Evolutionary conservation across 2,329 filamentous ascomycete genomes (phyloP).

Genomic region (Aureobasidium zeae): DNA sequence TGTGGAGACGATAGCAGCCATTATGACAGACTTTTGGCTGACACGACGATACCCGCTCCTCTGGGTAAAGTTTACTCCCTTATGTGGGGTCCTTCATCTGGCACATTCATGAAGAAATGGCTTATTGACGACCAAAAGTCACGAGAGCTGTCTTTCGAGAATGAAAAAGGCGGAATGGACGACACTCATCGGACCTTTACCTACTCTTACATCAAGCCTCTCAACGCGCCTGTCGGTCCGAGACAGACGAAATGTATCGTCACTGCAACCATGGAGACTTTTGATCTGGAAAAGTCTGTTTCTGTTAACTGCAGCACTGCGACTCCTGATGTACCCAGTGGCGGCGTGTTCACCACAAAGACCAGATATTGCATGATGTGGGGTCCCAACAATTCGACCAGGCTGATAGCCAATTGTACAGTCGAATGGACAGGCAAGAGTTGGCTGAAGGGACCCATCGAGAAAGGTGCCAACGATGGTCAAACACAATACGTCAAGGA

Average conservation of each 20-base stretch:
- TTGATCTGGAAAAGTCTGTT: conserved; percentile 81
- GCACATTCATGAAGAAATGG: conserved; percentile 77
- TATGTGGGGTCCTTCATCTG: conserved; percentile 74
- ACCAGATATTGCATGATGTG: conserved; percentile 92
- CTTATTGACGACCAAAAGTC: conserved; percentile 82
- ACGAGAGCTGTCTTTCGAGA: conserved; percentile 72
- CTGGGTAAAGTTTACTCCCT: conserved; percentile 85
- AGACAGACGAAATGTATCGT: conserved; percentile 92
- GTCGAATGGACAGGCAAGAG: conserved; percentile 98
- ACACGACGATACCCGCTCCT: conserved; percentile 78
- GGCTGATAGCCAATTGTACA: conserved; percentile 76
- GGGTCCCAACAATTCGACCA: conserved; percentile 77
- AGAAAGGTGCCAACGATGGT: conserved; percentile 88
- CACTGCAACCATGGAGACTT: conserved; percentile 68
- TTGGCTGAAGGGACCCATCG: conserved; percentile 93
- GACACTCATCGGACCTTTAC: conserved; percentile 62
- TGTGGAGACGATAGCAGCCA: conserved; percentile 71
- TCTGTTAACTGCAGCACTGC: conserved; percentile 75
- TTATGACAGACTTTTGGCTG: conserved; percentile 75
- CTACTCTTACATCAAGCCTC: conserved; percentile 86
- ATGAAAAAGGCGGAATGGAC: conserved; percentile 66
- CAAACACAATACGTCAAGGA: conserved; percentile 77
- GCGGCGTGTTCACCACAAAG: conserved; percentile 83
- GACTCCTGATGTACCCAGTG: conserved; percentile 90
- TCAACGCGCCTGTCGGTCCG: conserved; percentile 75